A percentile compares a stretch with the other conserved stretches of the same genome.
phyloP scores from a whole-genome alignment of 2,329 filamentous ascomycete genomes.

The Remersonia thermophila region DNA sequence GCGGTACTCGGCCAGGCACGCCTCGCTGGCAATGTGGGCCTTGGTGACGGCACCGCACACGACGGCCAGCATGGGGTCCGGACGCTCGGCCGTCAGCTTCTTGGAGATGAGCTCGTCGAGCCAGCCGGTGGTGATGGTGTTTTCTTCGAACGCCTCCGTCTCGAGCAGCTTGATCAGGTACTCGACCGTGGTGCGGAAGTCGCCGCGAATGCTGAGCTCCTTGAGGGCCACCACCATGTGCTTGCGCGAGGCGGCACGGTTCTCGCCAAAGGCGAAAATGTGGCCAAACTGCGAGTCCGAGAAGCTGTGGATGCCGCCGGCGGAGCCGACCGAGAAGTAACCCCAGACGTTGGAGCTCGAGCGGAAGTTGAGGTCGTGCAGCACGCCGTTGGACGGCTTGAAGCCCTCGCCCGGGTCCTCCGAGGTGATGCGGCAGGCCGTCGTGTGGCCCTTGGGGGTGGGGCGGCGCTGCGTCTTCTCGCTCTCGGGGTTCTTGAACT shows the following conservation, averaged over 20 bases:
- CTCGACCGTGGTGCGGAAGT: conserved; percentile 96
- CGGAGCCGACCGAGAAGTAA: conserved; percentile 97
- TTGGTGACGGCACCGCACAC: conserved; percentile 91
- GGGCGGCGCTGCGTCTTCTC: conserved; percentile 77
- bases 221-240: conserved; percentile 99
- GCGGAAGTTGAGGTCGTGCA: conserved; percentile 98
- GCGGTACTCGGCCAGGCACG: conserved; percentile 75
- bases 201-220: conserved; percentile 97
- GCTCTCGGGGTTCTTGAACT: conserved; percentile 81
- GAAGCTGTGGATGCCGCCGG: conserved; percentile 97
- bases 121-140: conserved; percentile 98
- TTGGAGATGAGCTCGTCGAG: conserved; percentile 97
- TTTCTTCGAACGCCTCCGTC: conserved; percentile 95
- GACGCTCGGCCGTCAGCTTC: conserved; percentile 89
- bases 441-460: conserved; percentile 90
- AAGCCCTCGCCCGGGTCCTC: conserved; percentile 98
- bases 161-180: conserved; percentile 98
- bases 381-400: conserved; percentile 97
- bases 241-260: conserved; percentile 87
- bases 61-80: conserved; percentile 86
- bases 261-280: conserved; percentile 98
- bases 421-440: conserved; percentile 96
- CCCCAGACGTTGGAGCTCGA: conserved; percentile 99
- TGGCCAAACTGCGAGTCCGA: conserved; percentile 98
- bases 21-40: conserved; percentile 87